Conservation (phyloP, 805 yeast species). For the Suhomyces emberorum region DNA sequence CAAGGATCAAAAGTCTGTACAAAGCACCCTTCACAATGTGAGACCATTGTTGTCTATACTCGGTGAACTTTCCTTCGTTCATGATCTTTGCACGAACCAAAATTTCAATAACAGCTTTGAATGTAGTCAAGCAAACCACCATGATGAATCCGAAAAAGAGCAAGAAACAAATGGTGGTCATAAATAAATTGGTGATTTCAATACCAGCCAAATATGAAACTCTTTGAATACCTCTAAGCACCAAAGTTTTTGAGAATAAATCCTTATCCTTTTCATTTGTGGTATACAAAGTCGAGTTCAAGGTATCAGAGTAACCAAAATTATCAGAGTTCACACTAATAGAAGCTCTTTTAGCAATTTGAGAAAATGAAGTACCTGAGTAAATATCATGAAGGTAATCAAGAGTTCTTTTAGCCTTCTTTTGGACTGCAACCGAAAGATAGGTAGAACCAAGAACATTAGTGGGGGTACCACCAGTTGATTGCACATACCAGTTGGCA, state of each 20-base stretch:
- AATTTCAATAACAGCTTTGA: slow-evolving; percentile 68
- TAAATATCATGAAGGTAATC: slow-evolving; percentile 8
- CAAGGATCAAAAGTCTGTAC: slow-evolving; percentile 76
- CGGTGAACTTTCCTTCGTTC: slow-evolving; percentile 63
- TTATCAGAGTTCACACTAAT: slow-evolving; percentile 43
- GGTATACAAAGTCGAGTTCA: slow-evolving; percentile 55
- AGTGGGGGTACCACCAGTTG: slow-evolving; percentile 89
- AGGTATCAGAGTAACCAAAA: slow-evolving; percentile 40
- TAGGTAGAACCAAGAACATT: slow-evolving; percentile 64
- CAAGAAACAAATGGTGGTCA: slow-evolving; percentile 84
- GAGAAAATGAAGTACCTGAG: too few species aligned
- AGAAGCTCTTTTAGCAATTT: slow-evolving; percentile 23
- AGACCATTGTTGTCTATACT: slow-evolving; percentile 80
- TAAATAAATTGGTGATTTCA: slow-evolving; percentile 80
- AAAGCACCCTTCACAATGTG: slow-evolving; percentile 84
- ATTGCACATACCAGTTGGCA: slow-evolving; percentile 90
- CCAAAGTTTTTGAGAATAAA: slow-evolving; percentile 65
- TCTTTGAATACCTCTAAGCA: slow-evolving; percentile 88
- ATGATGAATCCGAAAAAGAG: slow-evolving; percentile 68
- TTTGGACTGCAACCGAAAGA: slow-evolving; percentile 84
- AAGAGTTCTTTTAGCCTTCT: slow-evolving; percentile 32
- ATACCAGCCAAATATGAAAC: slow-evolving; percentile 82
- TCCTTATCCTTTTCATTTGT: slow-evolving; percentile 63
- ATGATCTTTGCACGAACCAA: slow-evolving; percentile 55
- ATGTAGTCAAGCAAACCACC: slow-evolving; percentile 52